Percentiles rank a stretch among this genome's conserved stretches.
These are phyloP conservation scores for Hericium alpestre DNA, from an alignment of 768 basidiomycete genomes.

Conservation along the genomic window DNA sequence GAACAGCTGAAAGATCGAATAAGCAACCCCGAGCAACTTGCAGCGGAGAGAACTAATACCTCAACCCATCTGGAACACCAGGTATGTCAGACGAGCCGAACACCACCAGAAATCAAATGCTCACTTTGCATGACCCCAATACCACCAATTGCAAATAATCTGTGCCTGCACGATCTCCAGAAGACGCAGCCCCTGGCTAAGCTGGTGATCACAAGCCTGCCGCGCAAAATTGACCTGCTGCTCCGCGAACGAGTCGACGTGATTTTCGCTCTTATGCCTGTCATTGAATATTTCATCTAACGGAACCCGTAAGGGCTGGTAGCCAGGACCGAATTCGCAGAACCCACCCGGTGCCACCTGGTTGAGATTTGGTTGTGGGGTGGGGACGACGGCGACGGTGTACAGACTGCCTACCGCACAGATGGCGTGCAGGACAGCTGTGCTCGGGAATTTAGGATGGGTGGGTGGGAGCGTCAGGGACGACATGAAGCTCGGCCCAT, in stretches of 20 bases:
- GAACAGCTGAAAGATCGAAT: constrained; percentile 37
- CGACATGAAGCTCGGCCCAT: constrained; percentile 53
- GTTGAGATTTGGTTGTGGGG: constrained; percentile 30
- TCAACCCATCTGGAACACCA: constrained; percentile 53
- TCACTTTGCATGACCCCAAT: constrained; percentile 63
- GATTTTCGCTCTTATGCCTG: constrained; percentile 7
- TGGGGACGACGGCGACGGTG: constrained; percentile 53
- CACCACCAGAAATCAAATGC: constrained; percentile 10
- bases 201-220: constrained; percentile 5
- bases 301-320: background rate
- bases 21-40: background rate
- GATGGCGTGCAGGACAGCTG: constrained; percentile 73
- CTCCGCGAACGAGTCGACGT: constrained; percentile 14
- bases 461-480: constrained; percentile 53
- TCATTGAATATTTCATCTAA: constrained; percentile 16
- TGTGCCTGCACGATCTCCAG: constrained; percentile 28
- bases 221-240: constrained; percentile 11
- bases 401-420: constrained; percentile 73
- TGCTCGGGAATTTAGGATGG: constrained; percentile 64
- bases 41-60: constrained; percentile 24
- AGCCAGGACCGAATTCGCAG: background rate
- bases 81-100: background rate
- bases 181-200: constrained; percentile 6
- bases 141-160: constrained; percentile 60
- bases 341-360: constrained; percentile 31